Percentiles rank a stretch among this genome's conserved stretches.
Conservation (phyloP, 495 filamentous ascomycete genomes). For the Penicillium steckii region DNA sequence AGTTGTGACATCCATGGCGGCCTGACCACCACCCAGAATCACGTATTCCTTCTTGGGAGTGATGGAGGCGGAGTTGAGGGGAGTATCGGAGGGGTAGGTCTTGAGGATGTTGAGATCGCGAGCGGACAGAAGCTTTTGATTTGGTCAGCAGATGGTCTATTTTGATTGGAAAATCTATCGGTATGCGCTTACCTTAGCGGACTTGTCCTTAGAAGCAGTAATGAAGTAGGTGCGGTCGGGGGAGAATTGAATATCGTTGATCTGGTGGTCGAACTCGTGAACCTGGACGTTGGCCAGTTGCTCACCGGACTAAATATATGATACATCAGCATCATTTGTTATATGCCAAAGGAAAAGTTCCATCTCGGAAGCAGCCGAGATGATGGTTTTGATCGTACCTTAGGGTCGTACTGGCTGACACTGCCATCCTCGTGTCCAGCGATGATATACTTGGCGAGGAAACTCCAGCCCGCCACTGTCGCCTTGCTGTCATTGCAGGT, state of each 20-base stretch:
- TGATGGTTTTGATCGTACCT: slow-evolving; percentile 60
- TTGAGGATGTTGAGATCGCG: slow-evolving; percentile 88
- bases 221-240: slow-evolving; percentile 95
- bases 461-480: slow-evolving; percentile 96
- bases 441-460: slow-evolving; percentile 88
- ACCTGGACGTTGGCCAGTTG: slow-evolving; percentile 72
- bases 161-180: neutral
- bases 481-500: slow-evolving; percentile 93
- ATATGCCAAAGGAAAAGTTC: neutral
- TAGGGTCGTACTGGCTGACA: slow-evolving; percentile 91
- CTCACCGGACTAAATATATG: slow-evolving; percentile 66
- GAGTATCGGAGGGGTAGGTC: slow-evolving; percentile 90
- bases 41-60: slow-evolving; percentile 95
- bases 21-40: slow-evolving; percentile 95
- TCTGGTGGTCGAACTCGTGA: slow-evolving; percentile 78
- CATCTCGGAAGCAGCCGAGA: too few relatives aligned
- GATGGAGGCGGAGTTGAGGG: slow-evolving; percentile 90
- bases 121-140: slow-evolving; percentile 67
- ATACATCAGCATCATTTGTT: slow-evolving; percentile 8
- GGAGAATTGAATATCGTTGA: slow-evolving; percentile 95
- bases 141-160: slow-evolving; percentile 7
- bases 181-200: slow-evolving; percentile 70
- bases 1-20: slow-evolving; percentile 98
- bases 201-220: slow-evolving; percentile 96
- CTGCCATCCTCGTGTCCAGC: slow-evolving; percentile 95